Base-by-base conservation (phyloP, 2,329 filamentous ascomycete species). In the Sporothrix euskadiensis region DNA sequence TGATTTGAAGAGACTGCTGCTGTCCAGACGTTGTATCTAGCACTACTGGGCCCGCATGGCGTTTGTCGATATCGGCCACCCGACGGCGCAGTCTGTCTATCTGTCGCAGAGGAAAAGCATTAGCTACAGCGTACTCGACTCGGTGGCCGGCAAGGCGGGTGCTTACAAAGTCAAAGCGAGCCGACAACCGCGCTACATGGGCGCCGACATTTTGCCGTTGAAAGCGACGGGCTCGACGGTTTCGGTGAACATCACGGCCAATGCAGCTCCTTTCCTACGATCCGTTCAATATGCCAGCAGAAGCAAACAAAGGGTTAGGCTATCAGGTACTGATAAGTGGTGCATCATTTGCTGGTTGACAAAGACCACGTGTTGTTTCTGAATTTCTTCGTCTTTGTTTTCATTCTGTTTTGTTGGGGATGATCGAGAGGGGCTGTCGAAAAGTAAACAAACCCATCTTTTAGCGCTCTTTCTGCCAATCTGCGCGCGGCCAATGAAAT, bases 41-140 rank as follows among this genome's bases (percentile, higher is more conserved):
- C 30, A 65, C 61, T 87, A 87, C 79, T 87, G 85, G 85, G 85
- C 85, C 1, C 82, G 82, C 74, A 87, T 87, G 85, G 85, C 85
- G 4, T 85, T 83, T 74, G 84, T 84, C 12, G 85, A 87, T 59
- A 85, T 87, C 44, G 84, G 83, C 14, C 83, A 87, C 75, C 73
- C 79, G 0, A 81, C 81, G 8, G 83, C 83, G 0, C 80, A 82
- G 26, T 76, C 80, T 0, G 73, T 80, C 56, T 86, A 84, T 78
- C 76, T 80, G 3, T 73, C 73, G 41, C 79, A 83, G 75, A n/a
- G 39, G 1, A 66, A 66, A 4, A 9, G 22, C 22, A 47, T 66
- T n/a, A 47, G 61, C 12, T 44, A 30, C 30, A 39, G 39, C 39
- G 61, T 66, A 8, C 9, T 63, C 1, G 61, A 65, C 59, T 1